Conservation (phyloP, 805 yeast genomes). For the Metschnikowia reukaufii region DNA sequence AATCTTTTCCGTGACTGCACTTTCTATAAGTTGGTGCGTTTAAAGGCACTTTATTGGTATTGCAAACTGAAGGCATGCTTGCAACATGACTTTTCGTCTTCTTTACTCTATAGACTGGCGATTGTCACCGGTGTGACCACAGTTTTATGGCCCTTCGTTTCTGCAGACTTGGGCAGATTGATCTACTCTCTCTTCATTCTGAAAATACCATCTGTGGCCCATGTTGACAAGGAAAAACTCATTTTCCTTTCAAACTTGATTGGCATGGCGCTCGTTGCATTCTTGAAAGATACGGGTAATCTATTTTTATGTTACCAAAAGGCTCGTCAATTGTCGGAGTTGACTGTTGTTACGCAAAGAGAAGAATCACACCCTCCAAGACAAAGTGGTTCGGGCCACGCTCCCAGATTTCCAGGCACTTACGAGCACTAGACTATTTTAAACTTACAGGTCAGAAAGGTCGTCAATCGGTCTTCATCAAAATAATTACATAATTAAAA, state of each 20-base stretch:
- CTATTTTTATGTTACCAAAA: conserved; percentile 30
- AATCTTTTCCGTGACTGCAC: conserved; percentile 8
- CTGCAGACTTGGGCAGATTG: conserved; percentile 33
- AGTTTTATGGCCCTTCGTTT: conserved; percentile 40
- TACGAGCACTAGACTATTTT: neutral
- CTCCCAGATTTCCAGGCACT: conserved; percentile 15
- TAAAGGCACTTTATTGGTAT: conserved; percentile 18
- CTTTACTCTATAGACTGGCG: conserved; percentile 24
- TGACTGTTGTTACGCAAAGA: conserved; percentile 23
- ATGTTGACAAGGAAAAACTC: conserved; percentile 18
- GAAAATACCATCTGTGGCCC: conserved; percentile 11
- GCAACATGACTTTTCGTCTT: conserved; percentile 33
- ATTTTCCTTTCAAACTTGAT: conserved; percentile 32
- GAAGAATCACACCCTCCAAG: neutral
- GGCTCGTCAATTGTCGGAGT: conserved; percentile 29
- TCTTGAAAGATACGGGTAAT: conserved; percentile 35
- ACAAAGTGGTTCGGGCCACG: neutral
- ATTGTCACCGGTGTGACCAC: conserved; percentile 33
- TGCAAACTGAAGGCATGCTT: conserved; percentile 35
- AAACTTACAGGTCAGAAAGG: neutral
- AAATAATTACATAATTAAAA: conserved; percentile 4
- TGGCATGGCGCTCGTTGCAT: conserved; percentile 34
- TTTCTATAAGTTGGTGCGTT: conserved; percentile 1
- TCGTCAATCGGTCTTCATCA: conserved; percentile 7
- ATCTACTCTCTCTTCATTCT: conserved; percentile 18